Percentiles rank a stretch among this genome's conserved stretches.
These are phyloP conservation scores for Thuja plicata DNA, from an alignment of 83 land plant species.

Conservation along the genomic window DNA sequence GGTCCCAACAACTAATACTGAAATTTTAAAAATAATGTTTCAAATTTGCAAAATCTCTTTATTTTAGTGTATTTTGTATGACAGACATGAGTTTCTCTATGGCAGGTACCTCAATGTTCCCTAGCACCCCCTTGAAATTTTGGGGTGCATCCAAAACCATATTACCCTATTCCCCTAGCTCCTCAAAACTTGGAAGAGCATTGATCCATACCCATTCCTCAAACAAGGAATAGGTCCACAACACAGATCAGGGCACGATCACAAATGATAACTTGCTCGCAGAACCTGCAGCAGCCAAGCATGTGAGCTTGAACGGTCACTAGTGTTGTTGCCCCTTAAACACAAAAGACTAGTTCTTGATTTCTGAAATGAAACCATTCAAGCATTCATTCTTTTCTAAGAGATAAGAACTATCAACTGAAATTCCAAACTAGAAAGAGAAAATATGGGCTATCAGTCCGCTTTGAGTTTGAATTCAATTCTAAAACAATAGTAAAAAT, in stretches of 20 bases:
- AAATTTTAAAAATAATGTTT: too few relatives aligned
- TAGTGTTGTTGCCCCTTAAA: background rate
- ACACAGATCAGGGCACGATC: background rate
- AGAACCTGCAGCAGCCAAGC: background rate
- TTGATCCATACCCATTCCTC: background rate
- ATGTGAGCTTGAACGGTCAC: background rate
- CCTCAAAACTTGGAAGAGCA: background rate
- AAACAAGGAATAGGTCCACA: background rate
- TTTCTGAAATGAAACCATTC: background rate
- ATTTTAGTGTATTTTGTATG: background rate
- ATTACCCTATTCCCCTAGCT: background rate
- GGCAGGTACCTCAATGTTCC: background rate
- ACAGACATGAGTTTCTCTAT: background rate
- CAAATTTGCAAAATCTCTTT: background rate
- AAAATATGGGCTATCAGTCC: background rate
- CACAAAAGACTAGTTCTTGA: background rate
- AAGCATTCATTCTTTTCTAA: background rate
- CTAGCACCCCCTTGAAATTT: background rate
- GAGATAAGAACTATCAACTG: background rate
- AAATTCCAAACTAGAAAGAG: background rate
- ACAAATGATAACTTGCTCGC: background rate
- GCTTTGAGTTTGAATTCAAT: background rate
- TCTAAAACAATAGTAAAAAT: background rate
- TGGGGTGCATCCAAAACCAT: background rate
- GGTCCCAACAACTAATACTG: too few relatives aligned